These are phyloP conservation scores for Tetracladium setigerum DNA, from an alignment of 495 filamentous ascomycete genomes.

Conservation along the genomic window DNA sequence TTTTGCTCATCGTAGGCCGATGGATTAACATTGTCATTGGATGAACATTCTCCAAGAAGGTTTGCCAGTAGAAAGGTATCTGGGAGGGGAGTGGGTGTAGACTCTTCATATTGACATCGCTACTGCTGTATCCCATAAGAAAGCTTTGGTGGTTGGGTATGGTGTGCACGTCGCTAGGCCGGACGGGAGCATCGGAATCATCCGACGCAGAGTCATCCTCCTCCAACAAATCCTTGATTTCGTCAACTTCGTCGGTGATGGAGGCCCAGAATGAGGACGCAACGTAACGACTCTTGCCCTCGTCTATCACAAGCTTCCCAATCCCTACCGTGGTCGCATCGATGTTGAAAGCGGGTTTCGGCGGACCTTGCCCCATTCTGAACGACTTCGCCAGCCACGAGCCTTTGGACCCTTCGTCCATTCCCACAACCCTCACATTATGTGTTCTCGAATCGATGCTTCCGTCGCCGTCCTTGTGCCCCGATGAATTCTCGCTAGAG, in stretches of 20 bases:
- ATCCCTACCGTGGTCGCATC: conserved; percentile 53
- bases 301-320: conserved; percentile 76
- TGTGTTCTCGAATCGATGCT: conserved; percentile 7
- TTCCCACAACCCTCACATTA: conserved; percentile 13
- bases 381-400: conserved; percentile 19
- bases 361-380: conserved; percentile 20
- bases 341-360: conserved; percentile 11
- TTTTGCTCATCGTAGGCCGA: conserved; percentile 38
- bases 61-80: conserved; percentile 59
- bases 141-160: conserved; percentile 59
- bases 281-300: conserved; percentile 76
- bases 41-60: conserved; percentile 64
- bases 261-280: conserved; percentile 87
- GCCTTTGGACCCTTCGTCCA: conserved; percentile 18
- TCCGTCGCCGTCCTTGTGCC: conserved; percentile 19
- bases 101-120: conserved; percentile 33
- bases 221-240: conserved; percentile 30
- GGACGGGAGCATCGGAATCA: conserved; percentile 41
- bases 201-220: conserved; percentile 43
- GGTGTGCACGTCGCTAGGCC: conserved; percentile 31
- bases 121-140: conserved; percentile 60
- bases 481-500: conserved; percentile 19
- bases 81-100: conserved; percentile 52
- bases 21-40: conserved; percentile 65
- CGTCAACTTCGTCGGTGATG: conserved; percentile 68